Evolutionary conservation across 192 early-diverging fungal species (phyloP), one percentile per base, ranked within the genome.

Genomic region (Coemansia sp.): DNA sequence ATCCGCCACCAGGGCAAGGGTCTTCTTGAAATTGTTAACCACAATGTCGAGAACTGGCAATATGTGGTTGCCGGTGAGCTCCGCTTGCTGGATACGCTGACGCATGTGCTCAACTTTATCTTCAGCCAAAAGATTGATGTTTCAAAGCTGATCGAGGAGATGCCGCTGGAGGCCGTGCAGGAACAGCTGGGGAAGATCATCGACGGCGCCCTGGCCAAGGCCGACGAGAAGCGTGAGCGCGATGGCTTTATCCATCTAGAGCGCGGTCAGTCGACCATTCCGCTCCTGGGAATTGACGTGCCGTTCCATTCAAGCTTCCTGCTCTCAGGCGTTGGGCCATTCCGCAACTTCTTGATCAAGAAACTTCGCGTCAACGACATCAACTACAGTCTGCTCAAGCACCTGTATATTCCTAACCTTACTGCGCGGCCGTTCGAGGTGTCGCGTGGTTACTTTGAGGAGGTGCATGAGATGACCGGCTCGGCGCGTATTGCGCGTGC

Each of bases 251-350:
- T 97, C 38, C 74, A 82, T 48, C 87, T 89, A 38, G 90, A 94
- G 59, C 93, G 95, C 70, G 94, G 94, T 48, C 84, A 88, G 54
- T 92, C 95, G 26, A 95, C 95, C 31, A 94, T 97, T 53, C 95
- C 95, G 49, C 82, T 97, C 7, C 81, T 85, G 38, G 95, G 95
- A 58, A 94, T 97, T 56, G 95, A 97, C 73, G 93, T 97, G 49
- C 95, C 95, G 48, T 97, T 97, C 91, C 95, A 97, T 82, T 95
- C 93, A 10, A 87, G 85, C 70, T 94, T 94, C 90, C 85, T 97
- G 71, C 74, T 92, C 49, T 92, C 88, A 58, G 95, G 95, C 74
- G 92, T 97, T 58, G 83, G 87, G 22, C 93, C 95, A 44, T 97
- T 97, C 91, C 90, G 95, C 58, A 88, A 88, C 67, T 90, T 94